Percentiles rank a stretch among this genome's conserved stretches.
Evolutionary conservation across 2,329 filamentous ascomycete species (phyloP).

Genomic region (Venturia nashicola): DNA sequence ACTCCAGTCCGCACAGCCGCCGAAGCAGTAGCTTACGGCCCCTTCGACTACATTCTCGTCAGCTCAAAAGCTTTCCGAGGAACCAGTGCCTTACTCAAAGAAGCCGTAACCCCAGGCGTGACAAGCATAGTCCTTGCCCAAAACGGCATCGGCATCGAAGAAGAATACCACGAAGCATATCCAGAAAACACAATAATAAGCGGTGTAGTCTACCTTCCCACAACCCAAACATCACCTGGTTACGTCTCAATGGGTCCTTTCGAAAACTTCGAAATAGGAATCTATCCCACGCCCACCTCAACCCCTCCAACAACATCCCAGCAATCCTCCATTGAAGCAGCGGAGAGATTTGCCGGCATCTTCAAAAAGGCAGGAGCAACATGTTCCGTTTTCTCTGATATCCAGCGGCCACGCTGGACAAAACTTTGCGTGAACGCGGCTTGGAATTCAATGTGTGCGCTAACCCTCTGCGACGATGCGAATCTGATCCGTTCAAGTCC

Average conservation of each 20-base stretch:
- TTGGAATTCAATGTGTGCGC: slow-evolving; percentile 49
- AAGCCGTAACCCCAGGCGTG: slow-evolving; percentile 24
- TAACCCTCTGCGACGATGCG: slow-evolving; percentile 41
- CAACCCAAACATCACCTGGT: slow-evolving; percentile 36
- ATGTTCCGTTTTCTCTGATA: slow-evolving; percentile 37
- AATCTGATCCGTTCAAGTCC: slow-evolving; percentile 34
- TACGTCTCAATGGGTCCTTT: slow-evolving; percentile 33
- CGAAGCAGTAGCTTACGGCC: slow-evolving; percentile 20
- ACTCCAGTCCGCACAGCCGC: slow-evolving; percentile 22
- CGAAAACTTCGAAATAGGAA: slow-evolving; percentile 37
- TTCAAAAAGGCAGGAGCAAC: slow-evolving; percentile 32
- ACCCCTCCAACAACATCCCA: slow-evolving; percentile 22
- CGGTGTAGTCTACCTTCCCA: slow-evolving; percentile 42
- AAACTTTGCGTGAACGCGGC: slow-evolving; percentile 50
- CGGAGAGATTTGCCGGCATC: slow-evolving; percentile 30
- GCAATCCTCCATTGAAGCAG: slow-evolving; percentile 11
- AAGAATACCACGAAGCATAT: slow-evolving; percentile 37
- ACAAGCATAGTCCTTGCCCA: slow-evolving; percentile 49
- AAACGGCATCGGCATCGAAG: slow-evolving; percentile 50
- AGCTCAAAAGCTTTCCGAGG: slow-evolving; percentile 34
- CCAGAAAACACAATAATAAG: slow-evolving; percentile 42
- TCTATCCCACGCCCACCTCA: neutral
- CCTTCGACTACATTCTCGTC: slow-evolving; percentile 37
- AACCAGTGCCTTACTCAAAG: slow-evolving; percentile 24
- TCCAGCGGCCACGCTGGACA: slow-evolving; percentile 46